phyloP scores from a whole-genome alignment of 2,329 filamentous ascomycete species.

The Colletotrichum echinochloae region DNA sequence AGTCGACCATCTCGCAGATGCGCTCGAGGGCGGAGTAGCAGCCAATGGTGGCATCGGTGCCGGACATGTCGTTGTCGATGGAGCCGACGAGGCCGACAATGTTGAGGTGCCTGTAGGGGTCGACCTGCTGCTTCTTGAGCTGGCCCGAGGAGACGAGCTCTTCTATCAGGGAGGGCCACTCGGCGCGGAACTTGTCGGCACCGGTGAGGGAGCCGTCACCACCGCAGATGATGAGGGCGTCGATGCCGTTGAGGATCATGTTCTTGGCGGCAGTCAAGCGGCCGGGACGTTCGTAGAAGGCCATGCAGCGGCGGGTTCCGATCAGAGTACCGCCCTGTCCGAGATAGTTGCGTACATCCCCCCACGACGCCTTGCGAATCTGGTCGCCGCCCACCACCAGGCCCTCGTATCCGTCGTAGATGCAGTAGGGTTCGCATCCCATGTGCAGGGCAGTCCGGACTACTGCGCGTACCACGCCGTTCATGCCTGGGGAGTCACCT shows the following conservation, averaged over 20 bases:
- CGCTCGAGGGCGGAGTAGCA: conserved; percentile 93
- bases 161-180: conserved; percentile 89
- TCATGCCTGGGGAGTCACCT: conserved; percentile 96
- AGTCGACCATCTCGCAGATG: conserved; percentile 96
- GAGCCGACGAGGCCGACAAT: conserved; percentile 97
- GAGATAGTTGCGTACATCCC: conserved; percentile 93
- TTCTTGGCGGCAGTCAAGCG: conserved; percentile 91
- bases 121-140: conserved; percentile 76
- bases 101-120: conserved; percentile 87
- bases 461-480: conserved; percentile 88
- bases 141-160: conserved; percentile 84
- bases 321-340: conserved; percentile 96
- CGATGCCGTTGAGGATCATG: conserved; percentile 91
- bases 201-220: conserved; percentile 97
- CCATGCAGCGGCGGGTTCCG: conserved; percentile 92
- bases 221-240: conserved; percentile 95
- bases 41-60: conserved; percentile 96
- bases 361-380: conserved; percentile 90
- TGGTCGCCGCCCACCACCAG: conserved; percentile 89
- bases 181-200: conserved; percentile 90
- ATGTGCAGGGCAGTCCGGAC: conserved; percentile 92
- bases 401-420: conserved; percentile 97
- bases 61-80: conserved; percentile 98
- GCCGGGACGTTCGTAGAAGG: conserved; percentile 89
- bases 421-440: conserved; percentile 81